phyloP scores from a whole-genome alignment of 2,329 filamentous ascomycete genomes.

The Podosphaera fusca region DNA sequence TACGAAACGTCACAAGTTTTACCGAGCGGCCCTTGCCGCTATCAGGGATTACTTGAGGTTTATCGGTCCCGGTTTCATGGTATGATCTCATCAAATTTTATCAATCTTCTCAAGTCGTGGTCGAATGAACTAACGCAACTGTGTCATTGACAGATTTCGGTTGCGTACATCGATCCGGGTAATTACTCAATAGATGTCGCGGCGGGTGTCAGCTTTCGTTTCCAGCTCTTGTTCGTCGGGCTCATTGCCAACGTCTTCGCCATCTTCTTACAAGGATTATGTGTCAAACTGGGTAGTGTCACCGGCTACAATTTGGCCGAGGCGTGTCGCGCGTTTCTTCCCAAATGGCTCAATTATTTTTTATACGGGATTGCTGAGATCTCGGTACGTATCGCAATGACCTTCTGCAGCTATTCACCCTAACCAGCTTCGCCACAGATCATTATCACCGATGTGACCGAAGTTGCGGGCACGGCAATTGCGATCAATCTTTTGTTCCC shows the following conservation, averaged over 20 bases:
- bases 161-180: slow-evolving; percentile 19
- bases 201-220: slow-evolving; percentile 27
- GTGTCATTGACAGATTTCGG: slow-evolving; percentile 1
- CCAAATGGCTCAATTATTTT: background rate
- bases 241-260: slow-evolving; percentile 31
- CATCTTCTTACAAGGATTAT: slow-evolving; percentile 21
- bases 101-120: background rate
- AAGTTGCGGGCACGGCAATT: slow-evolving; percentile 50
- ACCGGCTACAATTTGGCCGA: slow-evolving; percentile 3
- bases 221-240: slow-evolving; percentile 29
- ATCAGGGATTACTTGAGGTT: slow-evolving; percentile 17
- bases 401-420: too few species aligned
- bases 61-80: slow-evolving; percentile 25
- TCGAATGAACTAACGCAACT: background rate
- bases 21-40: background rate
- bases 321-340: slow-evolving; percentile 2
- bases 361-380: background rate
- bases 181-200: slow-evolving; percentile 32
- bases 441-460: slow-evolving; percentile 9
- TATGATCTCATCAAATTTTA: slow-evolving; percentile 1
- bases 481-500: slow-evolving; percentile 40
- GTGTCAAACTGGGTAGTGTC: slow-evolving; percentile 23
- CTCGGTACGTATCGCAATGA: background rate
- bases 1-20: too few species aligned
- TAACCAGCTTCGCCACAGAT: slow-evolving; percentile 1